Base-by-base conservation (phyloP, 208 protist genomes). In the Acanthamoeba sp. region DNA sequence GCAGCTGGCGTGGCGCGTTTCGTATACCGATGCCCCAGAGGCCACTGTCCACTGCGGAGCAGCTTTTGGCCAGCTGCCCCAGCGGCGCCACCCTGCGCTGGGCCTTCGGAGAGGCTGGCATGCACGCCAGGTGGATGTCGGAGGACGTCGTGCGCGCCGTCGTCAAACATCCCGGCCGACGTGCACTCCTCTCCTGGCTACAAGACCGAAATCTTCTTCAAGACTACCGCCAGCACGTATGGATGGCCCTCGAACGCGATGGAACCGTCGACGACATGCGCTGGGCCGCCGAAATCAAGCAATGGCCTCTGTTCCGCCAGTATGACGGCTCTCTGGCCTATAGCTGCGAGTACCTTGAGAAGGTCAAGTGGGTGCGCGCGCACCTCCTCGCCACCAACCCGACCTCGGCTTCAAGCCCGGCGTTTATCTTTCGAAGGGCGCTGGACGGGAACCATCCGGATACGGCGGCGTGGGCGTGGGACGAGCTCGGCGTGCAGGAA, bases 401-500 rank as follows among this genome's bases (percentile, higher is more conserved):
- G 18, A 76, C 6, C 4, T 20, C 9, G n/a, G n/a, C n/a, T 5
- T 29, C n/a, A 20, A 18, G 3, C 3, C 66, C 66, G 10, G 66
- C 9, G 9, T 18, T 76, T n/a, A 38, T 76, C 24, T 76, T 76
- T 76, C 66, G 66, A 5, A 5, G 66, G 2, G 66, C 66, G 66
- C 24, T 76, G 32, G n/a, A 38, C 3, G 66, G 20, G 34, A 2
- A 38, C 32, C 66, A 40, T 5, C 32, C 24, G 7, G 1, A 76
- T 2, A 76, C 66, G n/a, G 66, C 66, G n/a, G 24, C n/a, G 38
- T 76, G 66, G 66, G 66, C 66, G 66, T 76, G 66, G 66, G n/a
- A 76, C 66, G n/a, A 38, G 66, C 66, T 76, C 27, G n/a, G 66
- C n/a, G 66, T 76, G n/a, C 66, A 40, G 2, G 66, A 38, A n/a